These are phyloP conservation scores for Kodamaea sp. DNA, from an alignment of 1,139 yeast species.

Conservation along the genomic window DNA sequence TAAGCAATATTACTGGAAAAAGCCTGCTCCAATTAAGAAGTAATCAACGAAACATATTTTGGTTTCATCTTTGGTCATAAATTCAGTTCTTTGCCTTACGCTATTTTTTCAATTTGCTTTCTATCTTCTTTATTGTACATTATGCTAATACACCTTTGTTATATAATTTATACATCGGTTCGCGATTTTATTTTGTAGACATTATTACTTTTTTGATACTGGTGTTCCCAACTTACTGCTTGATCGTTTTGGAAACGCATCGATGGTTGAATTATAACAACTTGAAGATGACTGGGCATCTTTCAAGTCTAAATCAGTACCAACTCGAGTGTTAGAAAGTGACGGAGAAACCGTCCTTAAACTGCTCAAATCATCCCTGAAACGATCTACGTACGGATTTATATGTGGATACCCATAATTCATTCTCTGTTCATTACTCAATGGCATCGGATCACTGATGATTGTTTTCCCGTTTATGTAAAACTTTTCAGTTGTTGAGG, in stretches of 20 bases:
- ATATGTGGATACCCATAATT: slow-evolving; percentile 32
- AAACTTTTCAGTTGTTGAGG: slow-evolving; percentile 1
- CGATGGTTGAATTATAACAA: slow-evolving; percentile 2
- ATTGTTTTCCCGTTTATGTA: slow-evolving; percentile 1
- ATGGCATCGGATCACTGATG: slow-evolving; percentile 32
- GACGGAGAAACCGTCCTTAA: not conserved
- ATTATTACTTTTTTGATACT: not conserved
- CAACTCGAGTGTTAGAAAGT: slow-evolving; percentile 2
- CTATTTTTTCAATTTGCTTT: not conserved
- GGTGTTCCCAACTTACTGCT: slow-evolving; percentile 4
- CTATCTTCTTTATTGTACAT: not conserved
- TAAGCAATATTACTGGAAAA: slow-evolving; percentile 88
- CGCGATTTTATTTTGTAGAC: slow-evolving; percentile 1
- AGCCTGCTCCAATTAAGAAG: slow-evolving; percentile 54
- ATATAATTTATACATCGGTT: not conserved
- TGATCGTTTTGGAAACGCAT: slow-evolving; percentile 4
- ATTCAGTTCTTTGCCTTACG: slow-evolving; percentile 1
- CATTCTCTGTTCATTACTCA: slow-evolving; percentile 25
- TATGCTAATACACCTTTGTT: not conserved
- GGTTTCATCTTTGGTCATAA: slow-evolving; percentile 1
- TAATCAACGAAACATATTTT: slow-evolving; percentile 7
- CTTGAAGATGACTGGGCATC: slow-evolving; percentile 5
- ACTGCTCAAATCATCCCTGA: not conserved
- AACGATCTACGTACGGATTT: slow-evolving; percentile 14
- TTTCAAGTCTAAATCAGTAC: not conserved